phyloP scores from a whole-genome alignment of 805 yeast genomes.

The Clavispora asparagi region DNA sequence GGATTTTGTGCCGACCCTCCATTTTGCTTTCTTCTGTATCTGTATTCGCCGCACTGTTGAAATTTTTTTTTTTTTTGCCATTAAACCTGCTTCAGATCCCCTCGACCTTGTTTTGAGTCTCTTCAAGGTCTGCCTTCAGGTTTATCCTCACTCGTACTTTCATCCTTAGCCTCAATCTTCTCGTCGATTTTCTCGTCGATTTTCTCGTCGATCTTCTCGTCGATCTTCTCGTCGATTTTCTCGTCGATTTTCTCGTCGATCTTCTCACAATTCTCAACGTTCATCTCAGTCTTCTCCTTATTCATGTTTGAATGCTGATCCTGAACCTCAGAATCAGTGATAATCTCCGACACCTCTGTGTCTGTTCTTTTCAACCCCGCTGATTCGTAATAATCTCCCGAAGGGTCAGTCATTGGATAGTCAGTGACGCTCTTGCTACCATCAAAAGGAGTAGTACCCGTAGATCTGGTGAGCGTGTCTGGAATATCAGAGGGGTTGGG shows the following conservation, averaged over 20 bases:
- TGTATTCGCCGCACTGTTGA: too few species aligned
- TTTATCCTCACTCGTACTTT: not conserved
- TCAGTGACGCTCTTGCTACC: not conserved
- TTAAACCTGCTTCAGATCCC: too few species aligned
- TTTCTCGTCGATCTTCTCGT: not conserved
- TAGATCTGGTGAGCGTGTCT: not conserved
- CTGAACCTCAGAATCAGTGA: not conserved
- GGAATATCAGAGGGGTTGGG: not conserved
- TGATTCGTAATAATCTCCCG: not conserved
- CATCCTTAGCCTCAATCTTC: not conserved
- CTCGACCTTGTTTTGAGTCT: too few species aligned
- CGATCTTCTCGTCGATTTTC: not conserved
- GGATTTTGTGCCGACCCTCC: too few species aligned
- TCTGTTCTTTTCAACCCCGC: not conserved
- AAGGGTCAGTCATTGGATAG: not conserved
- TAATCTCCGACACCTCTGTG: not conserved
- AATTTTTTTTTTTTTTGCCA: too few species aligned
- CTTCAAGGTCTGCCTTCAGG: not conserved
- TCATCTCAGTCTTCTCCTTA: too few species aligned
- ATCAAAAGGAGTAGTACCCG: conserved; percentile 6
- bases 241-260: not conserved
- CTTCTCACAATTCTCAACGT: not conserved
- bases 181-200: not conserved
- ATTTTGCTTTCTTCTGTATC: too few species aligned
- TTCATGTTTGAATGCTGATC: too few species aligned